Percentiles rank a stretch among this genome's conserved stretches.
These are phyloP conservation scores for Noccaea bulbosa DNA, from an alignment of 345 rosid species.

Conservation along the genomic window DNA sequence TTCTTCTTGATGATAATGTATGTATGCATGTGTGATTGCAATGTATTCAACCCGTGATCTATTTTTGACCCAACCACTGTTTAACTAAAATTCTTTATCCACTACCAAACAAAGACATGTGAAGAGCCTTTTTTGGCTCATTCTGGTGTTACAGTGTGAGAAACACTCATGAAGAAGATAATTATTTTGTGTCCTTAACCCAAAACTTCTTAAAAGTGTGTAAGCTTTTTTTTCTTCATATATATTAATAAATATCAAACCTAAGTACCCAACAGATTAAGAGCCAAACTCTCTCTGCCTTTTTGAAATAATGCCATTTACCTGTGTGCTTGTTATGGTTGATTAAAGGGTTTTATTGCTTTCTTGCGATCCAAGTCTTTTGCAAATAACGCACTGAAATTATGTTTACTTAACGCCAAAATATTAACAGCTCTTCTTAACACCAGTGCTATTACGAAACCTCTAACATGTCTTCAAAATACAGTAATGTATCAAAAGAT, in stretches of 20 bases:
- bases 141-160: constrained; percentile 37
- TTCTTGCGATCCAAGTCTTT: constrained; percentile 38
- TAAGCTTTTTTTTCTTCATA: not conserved
- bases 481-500: not conserved
- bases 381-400: not conserved
- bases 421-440: too few relatives aligned
- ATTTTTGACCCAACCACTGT: constrained; percentile 57
- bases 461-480: not conserved
- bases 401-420: not conserved
- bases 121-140: constrained; percentile 58
- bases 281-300: constrained; percentile 19
- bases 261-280: not conserved
- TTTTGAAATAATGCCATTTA: not conserved
- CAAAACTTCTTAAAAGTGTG: constrained; percentile 5
- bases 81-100: constrained; percentile 43
- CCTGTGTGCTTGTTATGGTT: constrained; percentile 2
- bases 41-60: constrained; percentile 69
- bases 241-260: constrained; percentile 5
- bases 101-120: constrained; percentile 89
- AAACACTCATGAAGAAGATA: constrained; percentile 24
- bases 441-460: not conserved
- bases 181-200: constrained; percentile 21
- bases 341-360: constrained; percentile 8
- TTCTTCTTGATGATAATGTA: constrained; percentile 37
- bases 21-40: constrained; percentile 40